These are phyloP conservation scores for Yamadazyma buinensis DNA, from an alignment of 1,139 yeast species.

Conservation along the genomic window DNA sequence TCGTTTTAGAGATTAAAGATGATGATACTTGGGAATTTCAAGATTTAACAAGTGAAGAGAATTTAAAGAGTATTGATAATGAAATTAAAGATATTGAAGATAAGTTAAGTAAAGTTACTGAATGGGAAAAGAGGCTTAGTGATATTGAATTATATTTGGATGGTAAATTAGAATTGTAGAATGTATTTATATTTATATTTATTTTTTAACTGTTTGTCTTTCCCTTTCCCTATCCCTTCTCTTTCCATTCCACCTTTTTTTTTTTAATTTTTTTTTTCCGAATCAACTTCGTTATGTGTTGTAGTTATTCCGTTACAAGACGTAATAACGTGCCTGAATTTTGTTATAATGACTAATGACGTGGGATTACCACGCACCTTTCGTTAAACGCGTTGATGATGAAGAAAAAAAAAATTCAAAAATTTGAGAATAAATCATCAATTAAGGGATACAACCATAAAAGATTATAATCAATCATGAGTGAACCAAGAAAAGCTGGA, in stretches of 20 bases:
- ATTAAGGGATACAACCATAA: too few species aligned
- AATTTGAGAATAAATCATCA: neutral
- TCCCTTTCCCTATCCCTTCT: too few species aligned
- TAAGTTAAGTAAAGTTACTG: conserved; percentile 49
- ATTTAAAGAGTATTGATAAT: conserved; percentile 57
- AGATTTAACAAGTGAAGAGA: conserved; percentile 56
- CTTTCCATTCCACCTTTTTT: too few species aligned
- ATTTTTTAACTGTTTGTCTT: too few species aligned
- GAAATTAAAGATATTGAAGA: conserved; percentile 60
- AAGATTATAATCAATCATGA: too few species aligned
- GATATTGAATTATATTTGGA: conserved; percentile 42
- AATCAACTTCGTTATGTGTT: too few species aligned
- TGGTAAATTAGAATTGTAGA: conserved; percentile 20
- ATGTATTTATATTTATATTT: too few species aligned
- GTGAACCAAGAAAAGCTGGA: conserved; percentile 66
- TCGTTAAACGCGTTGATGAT: conserved; percentile 2
- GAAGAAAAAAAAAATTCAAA: neutral
- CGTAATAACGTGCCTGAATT: too few species aligned
- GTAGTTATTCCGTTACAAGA: too few species aligned
- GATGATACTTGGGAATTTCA: conserved; percentile 39
- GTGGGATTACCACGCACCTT: neutral
- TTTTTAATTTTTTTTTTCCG: too few species aligned
- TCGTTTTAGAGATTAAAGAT: conserved; percentile 61
- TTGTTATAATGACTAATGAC: too few species aligned
- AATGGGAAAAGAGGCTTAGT: conserved; percentile 49